phyloP scores from a whole-genome alignment of 805 yeast genomes.

The Pichia californica region DNA sequence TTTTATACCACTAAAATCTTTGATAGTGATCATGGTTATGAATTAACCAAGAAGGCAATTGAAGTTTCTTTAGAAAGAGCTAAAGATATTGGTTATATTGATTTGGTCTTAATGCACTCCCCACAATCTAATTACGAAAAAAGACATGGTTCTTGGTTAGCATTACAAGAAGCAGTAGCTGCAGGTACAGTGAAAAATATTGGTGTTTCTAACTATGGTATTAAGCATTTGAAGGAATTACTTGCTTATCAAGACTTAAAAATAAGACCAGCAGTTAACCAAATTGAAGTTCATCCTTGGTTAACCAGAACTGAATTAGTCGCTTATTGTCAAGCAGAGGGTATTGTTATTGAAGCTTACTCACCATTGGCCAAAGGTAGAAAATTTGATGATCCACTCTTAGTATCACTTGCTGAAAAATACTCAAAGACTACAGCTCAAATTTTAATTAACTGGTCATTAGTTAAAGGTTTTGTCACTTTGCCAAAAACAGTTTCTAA shows the following conservation, averaged over 20 bases:
- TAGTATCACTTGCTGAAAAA: conserved; percentile 40
- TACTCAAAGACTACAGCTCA: conserved; percentile 47
- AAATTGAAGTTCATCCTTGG: conserved; percentile 46
- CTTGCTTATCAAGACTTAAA: conserved; percentile 37
- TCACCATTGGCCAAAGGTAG: conserved; percentile 55
- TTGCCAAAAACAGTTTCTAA: conserved; percentile 27
- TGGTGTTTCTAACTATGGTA: conserved; percentile 61
- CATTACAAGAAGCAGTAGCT: conserved; percentile 48
- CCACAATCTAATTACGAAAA: conserved; percentile 33
- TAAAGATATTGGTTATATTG: conserved; percentile 41
- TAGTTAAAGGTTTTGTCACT: conserved; percentile 49
- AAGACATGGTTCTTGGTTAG: conserved; percentile 45
- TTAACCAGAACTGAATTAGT: conserved; percentile 37
- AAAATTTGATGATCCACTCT: conserved; percentile 36
- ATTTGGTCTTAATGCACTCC: conserved; percentile 46
- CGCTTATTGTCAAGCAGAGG: conserved; percentile 36
- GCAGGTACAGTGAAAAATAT: conserved; percentile 43
- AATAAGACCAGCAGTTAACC: conserved; percentile 40
- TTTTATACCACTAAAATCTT: conserved; percentile 35
- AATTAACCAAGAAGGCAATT: conserved; percentile 35
- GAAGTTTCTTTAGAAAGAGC: conserved; percentile 36
- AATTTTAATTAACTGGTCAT: conserved; percentile 60
- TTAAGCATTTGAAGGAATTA: conserved; percentile 38
- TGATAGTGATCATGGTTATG: conserved; percentile 27
- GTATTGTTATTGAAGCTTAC: conserved; percentile 52